Percentiles rank a stretch among this genome's conserved stretches.
Evolutionary conservation across 352 stramenopile species (phyloP).

Genomic region (Thalassiosira mediterranea): DNA sequence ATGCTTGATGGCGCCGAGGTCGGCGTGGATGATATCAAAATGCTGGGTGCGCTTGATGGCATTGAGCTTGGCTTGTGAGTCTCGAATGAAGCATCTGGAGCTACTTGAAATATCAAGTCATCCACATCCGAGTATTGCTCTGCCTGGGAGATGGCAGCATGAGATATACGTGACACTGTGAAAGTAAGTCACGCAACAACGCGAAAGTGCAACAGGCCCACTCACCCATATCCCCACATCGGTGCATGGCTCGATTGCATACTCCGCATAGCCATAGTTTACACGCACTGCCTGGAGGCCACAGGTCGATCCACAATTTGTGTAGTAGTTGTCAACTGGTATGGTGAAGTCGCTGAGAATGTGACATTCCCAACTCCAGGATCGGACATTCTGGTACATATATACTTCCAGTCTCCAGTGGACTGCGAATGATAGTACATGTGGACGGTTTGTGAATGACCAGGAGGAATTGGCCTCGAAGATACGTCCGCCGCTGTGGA

Average conservation of each 20-base stretch:
- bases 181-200: no score
- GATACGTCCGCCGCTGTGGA: not conserved
- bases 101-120: not conserved
- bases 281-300: slow-evolving; percentile 17
- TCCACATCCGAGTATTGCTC: not conserved
- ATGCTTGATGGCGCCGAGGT: no score
- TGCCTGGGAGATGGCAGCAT: no score
- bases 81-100: no score
- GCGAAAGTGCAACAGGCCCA: no score
- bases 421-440: slow-evolving; percentile 10
- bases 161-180: no score
- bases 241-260: slow-evolving; percentile 2
- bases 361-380: not conserved
- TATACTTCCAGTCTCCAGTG: slow-evolving; percentile 8
- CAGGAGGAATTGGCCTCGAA: not conserved
- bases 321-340: slow-evolving; percentile 2
- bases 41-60: no score
- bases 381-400: slow-evolving; percentile 4
- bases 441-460: not conserved
- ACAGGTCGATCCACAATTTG: no score
- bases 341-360: slow-evolving; percentile 13
- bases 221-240: not conserved
- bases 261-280: slow-evolving; percentile 21
- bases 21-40: no score
- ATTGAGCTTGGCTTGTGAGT: no score